phyloP scores from a whole-genome alignment of 2,329 filamentous ascomycete species.

The Claviceps spartinae region DNA sequence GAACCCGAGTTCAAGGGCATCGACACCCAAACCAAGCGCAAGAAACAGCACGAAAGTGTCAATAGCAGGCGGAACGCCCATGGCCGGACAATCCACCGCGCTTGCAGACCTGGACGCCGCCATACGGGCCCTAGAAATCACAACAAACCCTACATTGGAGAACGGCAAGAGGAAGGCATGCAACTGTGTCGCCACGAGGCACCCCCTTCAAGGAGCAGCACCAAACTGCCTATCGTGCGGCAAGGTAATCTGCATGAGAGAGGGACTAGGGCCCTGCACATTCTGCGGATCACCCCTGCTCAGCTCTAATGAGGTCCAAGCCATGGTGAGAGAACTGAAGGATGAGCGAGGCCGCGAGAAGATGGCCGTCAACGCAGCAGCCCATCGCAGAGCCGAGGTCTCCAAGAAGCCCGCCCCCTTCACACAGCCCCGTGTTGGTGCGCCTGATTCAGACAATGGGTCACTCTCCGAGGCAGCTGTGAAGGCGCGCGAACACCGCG shows the following conservation, averaged over 20 bases:
- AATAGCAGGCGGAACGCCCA: slow-evolving; percentile 63
- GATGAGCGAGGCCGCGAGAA: slow-evolving; percentile 79
- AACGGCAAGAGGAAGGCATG: slow-evolving; percentile 51
- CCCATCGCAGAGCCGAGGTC: slow-evolving; percentile 53
- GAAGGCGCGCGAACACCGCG: slow-evolving; percentile 64
- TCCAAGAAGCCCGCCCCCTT: slow-evolving; percentile 48
- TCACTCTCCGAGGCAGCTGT: slow-evolving; percentile 44
- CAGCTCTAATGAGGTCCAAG: slow-evolving; percentile 58
- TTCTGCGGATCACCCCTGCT: slow-evolving; percentile 71
- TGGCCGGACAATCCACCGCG: slow-evolving; percentile 67
- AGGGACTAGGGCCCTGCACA: slow-evolving; percentile 87
- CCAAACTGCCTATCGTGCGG: slow-evolving; percentile 89
- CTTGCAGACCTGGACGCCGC: slow-evolving; percentile 63
- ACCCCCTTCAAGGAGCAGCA: slow-evolving; percentile 78
- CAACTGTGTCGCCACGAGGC: slow-evolving; percentile 75
- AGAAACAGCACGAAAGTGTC: slow-evolving; percentile 49
- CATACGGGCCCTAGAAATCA: slow-evolving; percentile 80
- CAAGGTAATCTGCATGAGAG: slow-evolving; percentile 88
- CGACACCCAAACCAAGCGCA: slow-evolving; percentile 38
- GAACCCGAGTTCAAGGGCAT: slow-evolving; percentile 36
- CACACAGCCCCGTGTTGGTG: slow-evolving; percentile 28
- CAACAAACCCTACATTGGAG: slow-evolving; percentile 65
- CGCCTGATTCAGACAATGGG: slow-evolving; percentile 14
- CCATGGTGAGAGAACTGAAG: slow-evolving; percentile 71
- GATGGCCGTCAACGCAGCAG: slow-evolving; percentile 65